Conservation (phyloP, 2,329 filamentous ascomycete genomes). For the Penicillium sp. region DNA sequence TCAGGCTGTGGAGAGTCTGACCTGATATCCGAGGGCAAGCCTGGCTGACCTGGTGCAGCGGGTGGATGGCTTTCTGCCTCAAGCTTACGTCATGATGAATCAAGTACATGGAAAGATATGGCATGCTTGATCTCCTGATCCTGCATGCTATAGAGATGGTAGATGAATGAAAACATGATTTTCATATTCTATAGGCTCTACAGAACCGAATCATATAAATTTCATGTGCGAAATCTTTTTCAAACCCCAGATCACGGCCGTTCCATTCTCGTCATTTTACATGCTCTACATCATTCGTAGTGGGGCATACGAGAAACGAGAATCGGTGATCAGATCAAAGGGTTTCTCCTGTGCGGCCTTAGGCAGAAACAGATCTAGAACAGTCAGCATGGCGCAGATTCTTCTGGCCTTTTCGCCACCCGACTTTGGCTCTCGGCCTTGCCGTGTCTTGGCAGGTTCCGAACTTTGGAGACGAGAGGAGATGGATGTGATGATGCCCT, state of each 20-base stretch:
- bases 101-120: not conserved
- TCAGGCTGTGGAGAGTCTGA: not conserved
- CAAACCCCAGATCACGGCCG: not conserved
- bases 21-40: not conserved
- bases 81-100: slow-evolving; percentile 6
- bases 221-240: not conserved
- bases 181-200: not conserved
- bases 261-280: not conserved
- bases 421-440: not conserved
- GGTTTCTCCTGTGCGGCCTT: not conserved
- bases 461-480: too few species aligned
- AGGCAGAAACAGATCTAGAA: not conserved
- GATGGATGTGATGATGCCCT: not conserved
- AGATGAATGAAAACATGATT: not conserved
- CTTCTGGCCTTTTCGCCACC: slow-evolving; percentile 1
- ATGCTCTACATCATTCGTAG: not conserved
- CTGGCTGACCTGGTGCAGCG: not conserved
- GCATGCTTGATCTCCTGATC: slow-evolving; percentile 8
- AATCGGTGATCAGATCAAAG: not conserved
- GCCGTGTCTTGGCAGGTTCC: not conserved
- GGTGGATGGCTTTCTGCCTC: slow-evolving; percentile 3
- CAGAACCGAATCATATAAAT: not conserved
- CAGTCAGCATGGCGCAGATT: not conserved
- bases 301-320: not conserved
- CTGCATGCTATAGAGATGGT: not conserved